phyloP scores from a whole-genome alignment of 768 basidiomycete species.

The Trametes sanguinea region DNA sequence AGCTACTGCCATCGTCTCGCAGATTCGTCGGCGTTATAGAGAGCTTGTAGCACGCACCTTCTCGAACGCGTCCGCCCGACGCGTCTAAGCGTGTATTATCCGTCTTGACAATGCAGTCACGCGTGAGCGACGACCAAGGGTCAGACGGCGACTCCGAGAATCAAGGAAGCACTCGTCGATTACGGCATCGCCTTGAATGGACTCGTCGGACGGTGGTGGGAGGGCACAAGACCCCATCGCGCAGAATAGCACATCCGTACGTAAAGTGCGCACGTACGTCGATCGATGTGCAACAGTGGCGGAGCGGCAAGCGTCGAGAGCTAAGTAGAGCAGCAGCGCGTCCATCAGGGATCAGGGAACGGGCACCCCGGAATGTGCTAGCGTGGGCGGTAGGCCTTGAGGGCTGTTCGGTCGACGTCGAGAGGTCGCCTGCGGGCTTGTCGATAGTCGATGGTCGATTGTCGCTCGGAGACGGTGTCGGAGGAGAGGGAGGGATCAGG shows the following conservation, averaged over 20 bases:
- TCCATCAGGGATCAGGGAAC: background rate
- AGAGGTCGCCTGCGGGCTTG: background rate
- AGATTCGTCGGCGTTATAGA: background rate
- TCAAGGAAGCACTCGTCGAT: background rate
- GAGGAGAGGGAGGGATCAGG: background rate
- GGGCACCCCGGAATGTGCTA: too few species aligned
- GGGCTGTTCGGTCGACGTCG: background rate
- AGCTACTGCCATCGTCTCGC: too few species aligned
- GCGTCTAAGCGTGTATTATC: background rate
- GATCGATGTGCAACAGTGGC: background rate
- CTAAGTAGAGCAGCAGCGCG: background rate
- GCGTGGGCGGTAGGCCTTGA: background rate
- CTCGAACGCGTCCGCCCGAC: background rate
- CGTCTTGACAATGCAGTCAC: background rate
- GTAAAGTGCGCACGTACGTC: conserved; percentile 6
- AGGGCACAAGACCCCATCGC: background rate
- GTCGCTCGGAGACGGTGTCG: background rate
- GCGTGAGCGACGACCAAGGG: background rate
- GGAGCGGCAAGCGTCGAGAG: background rate
- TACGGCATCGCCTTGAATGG: background rate
- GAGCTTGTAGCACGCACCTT: background rate
- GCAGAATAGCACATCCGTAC: background rate
- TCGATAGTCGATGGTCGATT: background rate
- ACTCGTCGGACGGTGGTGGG: background rate
- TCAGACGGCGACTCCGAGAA: background rate